A percentile compares a stretch with the other conserved stretches of the same genome.
phyloP scores from a whole-genome alignment of 73 alveolate genomes.

The Paramecium primaurelia region DNA sequence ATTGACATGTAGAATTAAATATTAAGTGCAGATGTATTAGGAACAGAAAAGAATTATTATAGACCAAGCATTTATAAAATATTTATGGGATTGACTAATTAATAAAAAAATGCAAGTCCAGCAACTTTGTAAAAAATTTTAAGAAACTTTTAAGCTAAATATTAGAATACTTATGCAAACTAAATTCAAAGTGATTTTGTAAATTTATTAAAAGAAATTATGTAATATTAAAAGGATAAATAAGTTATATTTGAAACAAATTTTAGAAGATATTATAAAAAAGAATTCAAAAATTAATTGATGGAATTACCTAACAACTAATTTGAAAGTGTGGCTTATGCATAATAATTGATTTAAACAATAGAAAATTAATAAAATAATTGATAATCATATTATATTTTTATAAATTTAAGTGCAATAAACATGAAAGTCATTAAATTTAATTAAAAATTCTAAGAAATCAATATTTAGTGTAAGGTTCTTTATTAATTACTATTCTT shows the following conservation, averaged over 20 bases:
- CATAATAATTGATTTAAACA: background rate
- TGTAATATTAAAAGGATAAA: background rate
- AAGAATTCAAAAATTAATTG: background rate
- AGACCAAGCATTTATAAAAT: background rate
- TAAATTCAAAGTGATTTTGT: background rate
- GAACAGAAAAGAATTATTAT: background rate
- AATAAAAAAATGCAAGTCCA: background rate
- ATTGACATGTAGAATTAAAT: background rate
- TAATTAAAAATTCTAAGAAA: background rate
- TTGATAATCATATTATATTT: background rate
- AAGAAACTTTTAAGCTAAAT: background rate
- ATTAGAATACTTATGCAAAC: background rate
- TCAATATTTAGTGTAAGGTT: background rate
- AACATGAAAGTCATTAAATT: background rate
- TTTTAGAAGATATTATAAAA: background rate
- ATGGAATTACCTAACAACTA: background rate
- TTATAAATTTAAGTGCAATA: background rate
- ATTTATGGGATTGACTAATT: background rate
- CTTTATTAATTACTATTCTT: slow-evolving; percentile 29
- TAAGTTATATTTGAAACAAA: background rate
- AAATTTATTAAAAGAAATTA: background rate
- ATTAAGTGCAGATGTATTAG: background rate
- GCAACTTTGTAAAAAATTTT: background rate
- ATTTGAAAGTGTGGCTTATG: background rate
- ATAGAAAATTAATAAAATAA: background rate